Percentiles rank a stretch among this genome's conserved stretches.
phyloP scores from a whole-genome alignment of 305 asterid genomes.

The Salvia sclarea region DNA sequence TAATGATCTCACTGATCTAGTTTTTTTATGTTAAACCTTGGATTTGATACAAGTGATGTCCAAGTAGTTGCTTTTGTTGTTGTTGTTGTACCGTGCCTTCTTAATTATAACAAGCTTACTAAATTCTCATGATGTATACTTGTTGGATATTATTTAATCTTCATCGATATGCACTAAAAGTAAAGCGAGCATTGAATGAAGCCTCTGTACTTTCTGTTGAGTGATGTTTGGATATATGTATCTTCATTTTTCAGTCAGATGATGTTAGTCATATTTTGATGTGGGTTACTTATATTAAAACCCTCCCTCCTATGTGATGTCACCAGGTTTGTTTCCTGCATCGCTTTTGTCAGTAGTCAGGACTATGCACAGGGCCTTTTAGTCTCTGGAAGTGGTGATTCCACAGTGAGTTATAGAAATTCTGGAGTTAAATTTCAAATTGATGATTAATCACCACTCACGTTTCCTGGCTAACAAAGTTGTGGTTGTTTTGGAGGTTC shows the following conservation, averaged over 20 bases:
- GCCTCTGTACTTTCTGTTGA: neutral
- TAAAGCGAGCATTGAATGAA: neutral
- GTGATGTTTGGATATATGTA: neutral
- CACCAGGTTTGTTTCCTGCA: constrained; percentile 82
- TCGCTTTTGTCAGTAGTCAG: constrained; percentile 55
- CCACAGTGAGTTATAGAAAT: constrained; percentile 68
- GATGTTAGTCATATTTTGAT: neutral
- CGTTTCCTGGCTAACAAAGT: constrained; percentile 25
- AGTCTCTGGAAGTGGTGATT: constrained; percentile 96
- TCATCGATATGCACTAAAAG: neutral
- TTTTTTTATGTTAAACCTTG: neutral
- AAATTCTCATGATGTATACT: neutral
- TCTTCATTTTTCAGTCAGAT: neutral
- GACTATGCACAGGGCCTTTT: constrained; percentile 55
- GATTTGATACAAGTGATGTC: neutral
- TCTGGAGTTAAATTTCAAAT: neutral
- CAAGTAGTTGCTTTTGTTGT: neutral
- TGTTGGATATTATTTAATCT: neutral
- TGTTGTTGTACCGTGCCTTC: too few species aligned
- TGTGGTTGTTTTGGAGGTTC: constrained; percentile 56
- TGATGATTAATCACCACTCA: constrained; percentile 1
- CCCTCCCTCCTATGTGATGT: constrained; percentile 29
- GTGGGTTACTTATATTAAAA: constrained; percentile 16
- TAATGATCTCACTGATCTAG: too few species aligned
- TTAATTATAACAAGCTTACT: neutral